Conservation (phyloP, 1,139 yeast species). For the Yamadazyma atlantica region DNA sequence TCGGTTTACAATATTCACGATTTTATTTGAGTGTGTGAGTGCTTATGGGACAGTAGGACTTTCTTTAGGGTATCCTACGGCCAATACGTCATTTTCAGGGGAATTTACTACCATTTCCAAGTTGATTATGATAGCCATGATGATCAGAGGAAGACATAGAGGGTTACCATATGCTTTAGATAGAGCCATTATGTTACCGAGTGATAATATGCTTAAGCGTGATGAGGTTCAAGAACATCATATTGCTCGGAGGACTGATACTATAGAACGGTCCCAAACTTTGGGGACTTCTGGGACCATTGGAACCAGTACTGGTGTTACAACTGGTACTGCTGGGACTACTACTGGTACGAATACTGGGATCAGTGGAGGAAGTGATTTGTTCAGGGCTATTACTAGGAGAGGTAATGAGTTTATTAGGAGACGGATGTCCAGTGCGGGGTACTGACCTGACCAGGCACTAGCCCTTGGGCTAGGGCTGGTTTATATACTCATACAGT, state of each 20-base stretch:
- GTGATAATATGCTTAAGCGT: conserved; percentile 62
- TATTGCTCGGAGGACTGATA: conserved; percentile 38
- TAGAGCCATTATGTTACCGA: conserved; percentile 88
- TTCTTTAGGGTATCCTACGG: conserved; percentile 75
- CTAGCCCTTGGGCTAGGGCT: not conserved
- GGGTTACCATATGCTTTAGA: conserved; percentile 93
- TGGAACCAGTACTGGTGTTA: conserved; percentile 3
- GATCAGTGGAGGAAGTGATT: conserved; percentile 4
- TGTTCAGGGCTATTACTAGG: conserved; percentile 15
- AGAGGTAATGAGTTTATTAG: conserved; percentile 15
- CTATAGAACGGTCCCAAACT: conserved; percentile 27
- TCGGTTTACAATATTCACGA: conserved; percentile 65
- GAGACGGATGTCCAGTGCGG: conserved; percentile 6
- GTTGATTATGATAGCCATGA: conserved; percentile 80
- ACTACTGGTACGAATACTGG: conserved; percentile 4
- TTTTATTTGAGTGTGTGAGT: conserved; percentile 84
- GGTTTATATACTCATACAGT: too few relatives aligned
- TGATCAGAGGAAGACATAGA: conserved; percentile 95
- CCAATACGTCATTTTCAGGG: conserved; percentile 68
- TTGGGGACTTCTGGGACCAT: conserved; percentile 5
- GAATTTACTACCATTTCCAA: conserved; percentile 75
- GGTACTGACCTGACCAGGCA: not conserved
- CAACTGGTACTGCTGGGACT: not conserved
- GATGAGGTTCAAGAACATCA: conserved; percentile 69
- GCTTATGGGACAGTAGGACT: conserved; percentile 97